A percentile compares a stretch with the other conserved stretches of the same genome.
phyloP scores from a whole-genome alignment of 1,284 basidiomycete species.

The Ganoderma boninense region DNA sequence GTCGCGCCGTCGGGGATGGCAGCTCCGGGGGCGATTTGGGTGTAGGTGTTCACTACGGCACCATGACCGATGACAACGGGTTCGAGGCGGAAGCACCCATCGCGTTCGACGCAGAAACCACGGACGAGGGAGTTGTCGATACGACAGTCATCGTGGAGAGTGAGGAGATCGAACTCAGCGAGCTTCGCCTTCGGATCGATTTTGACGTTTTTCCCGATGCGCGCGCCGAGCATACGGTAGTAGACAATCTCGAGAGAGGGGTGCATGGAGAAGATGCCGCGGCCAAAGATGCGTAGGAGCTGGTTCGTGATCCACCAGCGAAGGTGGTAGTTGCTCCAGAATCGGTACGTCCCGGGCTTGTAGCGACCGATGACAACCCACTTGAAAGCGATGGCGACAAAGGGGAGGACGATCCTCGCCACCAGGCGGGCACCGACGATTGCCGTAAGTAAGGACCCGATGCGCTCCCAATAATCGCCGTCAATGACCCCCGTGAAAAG shows the following conservation, averaged over 20 bases:
- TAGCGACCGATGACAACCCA: constrained; percentile 55
- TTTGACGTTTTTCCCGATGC: constrained; percentile 49
- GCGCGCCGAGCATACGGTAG: constrained; percentile 54
- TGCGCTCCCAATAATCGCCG: constrained; percentile 45
- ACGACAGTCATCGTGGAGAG: constrained; percentile 50
- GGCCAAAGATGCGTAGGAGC: constrained; percentile 47
- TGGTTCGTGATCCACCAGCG: constrained; percentile 60
- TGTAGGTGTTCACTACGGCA: constrained; percentile 53
- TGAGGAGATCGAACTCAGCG: constrained; percentile 53
- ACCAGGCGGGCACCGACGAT: constrained; percentile 45
- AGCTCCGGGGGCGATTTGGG: constrained; percentile 52
- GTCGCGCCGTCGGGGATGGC: constrained; percentile 46
- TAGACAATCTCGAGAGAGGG: constrained; percentile 48
- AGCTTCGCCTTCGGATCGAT: constrained; percentile 49
- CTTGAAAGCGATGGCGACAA: constrained; percentile 51
- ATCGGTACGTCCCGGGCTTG: constrained; percentile 49
- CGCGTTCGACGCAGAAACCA: constrained; percentile 56
- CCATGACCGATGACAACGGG: constrained; percentile 48
- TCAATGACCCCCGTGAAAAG: constrained; percentile 38
- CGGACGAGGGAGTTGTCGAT: constrained; percentile 51
- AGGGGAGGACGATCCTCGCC: constrained; percentile 45
- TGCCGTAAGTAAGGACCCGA: constrained; percentile 44
- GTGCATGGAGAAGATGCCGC: constrained; percentile 52
- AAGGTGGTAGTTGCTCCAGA: constrained; percentile 49
- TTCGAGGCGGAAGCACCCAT: constrained; percentile 52